Conservation (phyloP, 345 rosid genomes). For the Hibiscus syriacus region DNA sequence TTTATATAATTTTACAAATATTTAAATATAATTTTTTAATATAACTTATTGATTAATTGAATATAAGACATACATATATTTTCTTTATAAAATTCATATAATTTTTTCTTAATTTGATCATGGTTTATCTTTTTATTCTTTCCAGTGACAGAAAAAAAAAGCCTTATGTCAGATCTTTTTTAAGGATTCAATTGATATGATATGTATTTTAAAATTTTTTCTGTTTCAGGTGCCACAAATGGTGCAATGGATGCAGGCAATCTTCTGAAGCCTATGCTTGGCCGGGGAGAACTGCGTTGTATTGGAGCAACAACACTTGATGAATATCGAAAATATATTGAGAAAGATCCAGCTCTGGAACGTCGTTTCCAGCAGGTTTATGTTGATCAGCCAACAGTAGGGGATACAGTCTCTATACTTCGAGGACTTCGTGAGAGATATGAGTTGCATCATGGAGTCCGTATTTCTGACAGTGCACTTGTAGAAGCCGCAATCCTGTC, state of each 20-base stretch:
- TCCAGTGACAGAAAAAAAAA: too few relatives aligned
- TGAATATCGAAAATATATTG: slow-evolving; percentile 92
- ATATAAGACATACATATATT: too few relatives aligned
- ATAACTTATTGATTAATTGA: too few relatives aligned
- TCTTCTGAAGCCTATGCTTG: slow-evolving; percentile 97
- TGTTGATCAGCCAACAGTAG: slow-evolving; percentile 95
- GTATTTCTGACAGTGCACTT: slow-evolving; percentile 94
- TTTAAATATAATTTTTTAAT: too few relatives aligned
- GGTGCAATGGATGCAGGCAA: slow-evolving; percentile 99
- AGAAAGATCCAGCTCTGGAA: slow-evolving; percentile 98
- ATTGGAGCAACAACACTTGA: slow-evolving; percentile 97
- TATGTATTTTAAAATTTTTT: too few relatives aligned
- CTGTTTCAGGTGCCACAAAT: slow-evolving; percentile 87
- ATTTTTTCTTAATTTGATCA: too few relatives aligned
- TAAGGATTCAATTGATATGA: too few relatives aligned
- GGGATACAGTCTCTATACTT: slow-evolving; percentile 82
- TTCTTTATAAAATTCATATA: too few relatives aligned
- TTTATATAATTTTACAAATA: too few relatives aligned
- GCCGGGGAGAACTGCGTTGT: slow-evolving; percentile 93
- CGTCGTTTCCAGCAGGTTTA: slow-evolving; percentile 98
- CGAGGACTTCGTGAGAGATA: slow-evolving; percentile 97
- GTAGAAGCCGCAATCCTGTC: slow-evolving; percentile 97
- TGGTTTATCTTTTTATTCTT: too few relatives aligned
- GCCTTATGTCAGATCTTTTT: too few relatives aligned
- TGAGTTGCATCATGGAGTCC: slow-evolving; percentile 97